phyloP scores from a whole-genome alignment of 805 yeast genomes.

The Lipomyces starkeyi region DNA sequence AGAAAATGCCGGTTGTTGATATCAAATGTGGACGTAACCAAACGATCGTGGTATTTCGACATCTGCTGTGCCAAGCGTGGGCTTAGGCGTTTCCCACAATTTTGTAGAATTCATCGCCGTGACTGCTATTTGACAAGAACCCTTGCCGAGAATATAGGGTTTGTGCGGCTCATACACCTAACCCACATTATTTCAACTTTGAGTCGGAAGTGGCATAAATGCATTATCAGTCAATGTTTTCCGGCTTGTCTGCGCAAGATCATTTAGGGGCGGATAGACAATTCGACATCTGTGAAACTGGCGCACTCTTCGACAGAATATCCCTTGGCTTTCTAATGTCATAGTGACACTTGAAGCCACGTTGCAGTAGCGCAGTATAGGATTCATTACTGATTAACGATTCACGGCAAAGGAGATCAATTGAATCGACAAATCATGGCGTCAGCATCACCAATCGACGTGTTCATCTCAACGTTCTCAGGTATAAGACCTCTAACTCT shows the following conservation, averaged over 20 bases:
- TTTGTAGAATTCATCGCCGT: background rate
- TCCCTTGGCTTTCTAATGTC: too few species aligned
- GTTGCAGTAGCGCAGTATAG: background rate
- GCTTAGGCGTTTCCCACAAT: background rate
- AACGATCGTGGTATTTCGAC: background rate
- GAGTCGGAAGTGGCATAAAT: too few species aligned
- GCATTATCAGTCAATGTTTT: too few species aligned
- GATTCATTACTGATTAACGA: background rate
- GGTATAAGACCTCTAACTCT: constrained; percentile 10
- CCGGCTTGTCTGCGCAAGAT: too few species aligned
- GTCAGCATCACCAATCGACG: constrained; percentile 6
- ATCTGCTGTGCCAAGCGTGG: background rate
- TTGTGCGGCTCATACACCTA: too few species aligned
- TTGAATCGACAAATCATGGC: background rate
- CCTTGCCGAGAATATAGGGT: too few species aligned
- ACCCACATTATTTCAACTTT: too few species aligned
- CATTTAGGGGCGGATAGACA: too few species aligned
- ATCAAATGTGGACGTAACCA: background rate
- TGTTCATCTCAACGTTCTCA: constrained; percentile 13
- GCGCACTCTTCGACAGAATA: too few species aligned
- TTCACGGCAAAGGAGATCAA: background rate
- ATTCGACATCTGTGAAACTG: too few species aligned
- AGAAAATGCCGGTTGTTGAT: background rate
- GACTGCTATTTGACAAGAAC: background rate
- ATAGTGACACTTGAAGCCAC: too few species aligned